Evolutionary conservation across 2,329 filamentous ascomycete species (phyloP).

Genomic region (Xylariaceae sp.): DNA sequence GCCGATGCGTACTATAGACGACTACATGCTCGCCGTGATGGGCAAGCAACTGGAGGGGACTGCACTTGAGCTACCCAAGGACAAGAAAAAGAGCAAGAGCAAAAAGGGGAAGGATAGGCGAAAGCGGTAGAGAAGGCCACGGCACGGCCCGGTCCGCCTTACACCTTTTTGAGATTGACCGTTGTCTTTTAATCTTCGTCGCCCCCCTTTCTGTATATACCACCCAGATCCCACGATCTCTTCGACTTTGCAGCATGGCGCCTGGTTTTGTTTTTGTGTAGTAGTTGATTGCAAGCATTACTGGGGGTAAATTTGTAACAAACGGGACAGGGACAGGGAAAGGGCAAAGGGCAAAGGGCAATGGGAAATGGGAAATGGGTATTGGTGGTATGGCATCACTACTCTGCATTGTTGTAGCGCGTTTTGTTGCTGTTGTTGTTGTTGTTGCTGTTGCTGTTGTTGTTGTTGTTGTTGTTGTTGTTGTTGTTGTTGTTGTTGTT

Average conservation of each 20-base stretch:
- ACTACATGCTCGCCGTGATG: slow-evolving; percentile 70
- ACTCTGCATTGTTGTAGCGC: too few relatives aligned
- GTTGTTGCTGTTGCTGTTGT: too few relatives aligned
- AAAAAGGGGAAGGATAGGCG: slow-evolving; percentile 53
- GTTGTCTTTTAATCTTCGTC: background rate
- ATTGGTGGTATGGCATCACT: too few relatives aligned
- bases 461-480: too few relatives aligned
- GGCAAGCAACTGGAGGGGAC: slow-evolving; percentile 54
- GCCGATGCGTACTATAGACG: slow-evolving; percentile 59
- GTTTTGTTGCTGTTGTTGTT: too few relatives aligned
- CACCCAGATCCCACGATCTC: background rate
- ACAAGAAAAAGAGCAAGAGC: slow-evolving; percentile 58
- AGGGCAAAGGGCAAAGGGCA: too few relatives aligned
- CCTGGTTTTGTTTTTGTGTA: slow-evolving; percentile 6
- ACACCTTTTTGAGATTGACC: background rate
- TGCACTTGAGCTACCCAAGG: slow-evolving; percentile 57
- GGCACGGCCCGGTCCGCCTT: too few relatives aligned
- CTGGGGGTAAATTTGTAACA: too few relatives aligned
- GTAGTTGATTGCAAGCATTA: slow-evolving; percentile 3
- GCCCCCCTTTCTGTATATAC: too few relatives aligned
- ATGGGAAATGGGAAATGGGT: too few relatives aligned
- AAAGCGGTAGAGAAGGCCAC: slow-evolving; percentile 36
- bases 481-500: too few relatives aligned
- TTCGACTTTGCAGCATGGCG: background rate
- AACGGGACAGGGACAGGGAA: background rate